phyloP scores from a whole-genome alignment of 805 yeast species.

The Saccharomycopsis sp. region DNA sequence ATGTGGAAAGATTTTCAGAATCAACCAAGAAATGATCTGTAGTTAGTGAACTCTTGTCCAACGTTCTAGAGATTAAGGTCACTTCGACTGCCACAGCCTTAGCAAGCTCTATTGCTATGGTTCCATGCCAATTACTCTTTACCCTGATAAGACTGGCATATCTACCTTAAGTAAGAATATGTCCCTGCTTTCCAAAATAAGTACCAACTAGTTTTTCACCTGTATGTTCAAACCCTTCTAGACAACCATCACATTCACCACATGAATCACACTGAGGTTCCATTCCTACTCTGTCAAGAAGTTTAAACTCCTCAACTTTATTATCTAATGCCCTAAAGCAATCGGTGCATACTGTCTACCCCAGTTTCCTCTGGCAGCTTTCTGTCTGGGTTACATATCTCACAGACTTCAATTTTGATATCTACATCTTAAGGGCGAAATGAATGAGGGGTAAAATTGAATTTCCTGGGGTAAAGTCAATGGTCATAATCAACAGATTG shows the following conservation, averaged over 20 bases:
- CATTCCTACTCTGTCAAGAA: constrained; percentile 75
- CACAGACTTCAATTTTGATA: constrained; percentile 52
- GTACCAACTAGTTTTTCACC: constrained; percentile 46
- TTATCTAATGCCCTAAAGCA: constrained; percentile 58
- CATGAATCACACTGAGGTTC: constrained; percentile 68
- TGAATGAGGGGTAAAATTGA: constrained; percentile 42
- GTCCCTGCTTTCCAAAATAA: constrained; percentile 41
- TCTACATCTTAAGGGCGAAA: constrained; percentile 43
- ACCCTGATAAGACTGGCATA: constrained; percentile 41
- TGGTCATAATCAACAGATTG: no score
- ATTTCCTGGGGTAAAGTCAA: constrained; percentile 49
- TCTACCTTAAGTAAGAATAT: constrained; percentile 47
- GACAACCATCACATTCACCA: constrained; percentile 56
- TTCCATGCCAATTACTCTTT: no score
- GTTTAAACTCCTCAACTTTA: constrained; percentile 41
- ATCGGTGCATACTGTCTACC: constrained; percentile 26
- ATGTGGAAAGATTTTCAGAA: no score
- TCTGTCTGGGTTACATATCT: constrained; percentile 59
- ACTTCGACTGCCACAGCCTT: no score
- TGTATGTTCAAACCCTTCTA: constrained; percentile 44
- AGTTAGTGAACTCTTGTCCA: no score
- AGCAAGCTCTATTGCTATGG: no score
- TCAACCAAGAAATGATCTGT: no score
- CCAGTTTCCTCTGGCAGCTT: constrained; percentile 49
- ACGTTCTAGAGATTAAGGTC: no score